phyloP scores from a whole-genome alignment of 1,139 yeast genomes.

The Pichia sp. region DNA sequence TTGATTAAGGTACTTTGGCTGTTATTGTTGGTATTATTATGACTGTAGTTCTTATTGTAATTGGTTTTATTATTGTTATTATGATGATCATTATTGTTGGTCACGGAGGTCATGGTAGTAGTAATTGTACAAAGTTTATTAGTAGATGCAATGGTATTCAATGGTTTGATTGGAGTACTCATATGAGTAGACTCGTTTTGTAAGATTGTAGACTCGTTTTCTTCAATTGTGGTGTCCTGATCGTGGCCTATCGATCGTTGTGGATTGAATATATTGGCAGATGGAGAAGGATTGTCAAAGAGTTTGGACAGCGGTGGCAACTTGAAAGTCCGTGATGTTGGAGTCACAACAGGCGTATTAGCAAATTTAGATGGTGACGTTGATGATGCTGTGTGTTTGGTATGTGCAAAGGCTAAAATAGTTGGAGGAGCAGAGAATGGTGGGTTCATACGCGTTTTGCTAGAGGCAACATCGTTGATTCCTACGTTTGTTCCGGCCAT shows the following conservation, averaged over 20 bases:
- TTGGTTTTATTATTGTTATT: too few species aligned
- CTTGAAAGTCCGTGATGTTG: constrained; percentile 6
- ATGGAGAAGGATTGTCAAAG: neutral
- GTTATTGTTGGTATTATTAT: too few species aligned
- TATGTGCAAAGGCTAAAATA: neutral
- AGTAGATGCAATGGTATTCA: neutral
- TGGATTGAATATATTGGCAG: neutral
- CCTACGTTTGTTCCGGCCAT: too few species aligned
- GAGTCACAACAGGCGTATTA: too few species aligned
- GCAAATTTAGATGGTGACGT: neutral
- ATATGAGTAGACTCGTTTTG: constrained; percentile 8
- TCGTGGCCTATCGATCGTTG: neutral
- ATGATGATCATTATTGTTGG: too few species aligned
- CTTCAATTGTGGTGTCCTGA: constrained; percentile 5
- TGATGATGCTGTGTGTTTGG: neutral
- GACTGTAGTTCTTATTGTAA: too few species aligned
- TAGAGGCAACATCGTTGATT: too few species aligned
- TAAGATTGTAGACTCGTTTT: constrained; percentile 7
- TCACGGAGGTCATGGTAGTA: too few species aligned
- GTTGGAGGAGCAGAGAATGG: neutral
- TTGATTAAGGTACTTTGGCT: too few species aligned
- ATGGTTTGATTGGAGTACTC: constrained; percentile 1
- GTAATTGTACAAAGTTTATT: too few species aligned
- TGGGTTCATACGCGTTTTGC: neutral
- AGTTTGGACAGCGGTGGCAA: constrained; percentile 22